A percentile compares a stretch with the other conserved stretches of the same genome.
Conservation (phyloP, 2,329 filamentous ascomycete species). For the Fusarium torreyae region DNA sequence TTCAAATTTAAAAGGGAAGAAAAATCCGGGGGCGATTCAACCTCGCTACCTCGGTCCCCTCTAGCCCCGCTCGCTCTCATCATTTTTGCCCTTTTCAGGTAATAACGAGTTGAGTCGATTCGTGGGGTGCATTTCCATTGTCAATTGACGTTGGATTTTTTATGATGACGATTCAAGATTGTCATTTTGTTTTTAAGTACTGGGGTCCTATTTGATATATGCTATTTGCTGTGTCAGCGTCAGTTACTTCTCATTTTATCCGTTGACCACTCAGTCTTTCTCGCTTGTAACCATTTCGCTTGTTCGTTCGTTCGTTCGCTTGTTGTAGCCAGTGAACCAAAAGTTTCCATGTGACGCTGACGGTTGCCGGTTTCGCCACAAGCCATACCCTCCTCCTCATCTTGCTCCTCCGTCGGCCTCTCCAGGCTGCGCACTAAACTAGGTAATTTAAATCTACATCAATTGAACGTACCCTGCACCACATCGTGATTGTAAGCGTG, state of each 20-base stretch:
- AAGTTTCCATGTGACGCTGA: conserved; percentile 42
- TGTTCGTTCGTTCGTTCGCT: conserved; percentile 20
- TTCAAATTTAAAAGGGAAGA: conserved; percentile 44
- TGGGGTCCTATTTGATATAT: too few relatives aligned
- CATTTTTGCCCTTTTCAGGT: conserved; percentile 29
- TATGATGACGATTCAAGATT: not conserved
- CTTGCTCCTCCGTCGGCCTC: conserved; percentile 2
- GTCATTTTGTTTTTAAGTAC: not conserved
- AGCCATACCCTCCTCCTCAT: not conserved
- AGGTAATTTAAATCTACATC: conserved; percentile 10
- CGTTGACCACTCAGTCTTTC: too few relatives aligned
- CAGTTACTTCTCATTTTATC: too few relatives aligned
- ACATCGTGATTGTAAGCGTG: not conserved
- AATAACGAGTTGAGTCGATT: conserved; percentile 10
- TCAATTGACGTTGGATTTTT: conserved; percentile 1
- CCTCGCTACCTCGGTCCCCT: conserved; percentile 48
- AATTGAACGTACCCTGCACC: conserved; percentile 11
- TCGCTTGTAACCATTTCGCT: conserved; percentile 6
- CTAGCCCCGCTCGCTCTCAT: conserved; percentile 20
- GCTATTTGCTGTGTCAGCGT: too few relatives aligned
- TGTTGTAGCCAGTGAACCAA: conserved; percentile 11
- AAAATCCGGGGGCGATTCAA: conserved; percentile 49
- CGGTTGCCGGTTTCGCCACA: conserved; percentile 35
- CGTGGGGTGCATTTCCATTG: not conserved
- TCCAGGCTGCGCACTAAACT: not conserved